Percentiles rank a stretch among this genome's conserved stretches.
phyloP scores from a whole-genome alignment of 768 basidiomycete genomes.

The Hortiboletus campestris region DNA sequence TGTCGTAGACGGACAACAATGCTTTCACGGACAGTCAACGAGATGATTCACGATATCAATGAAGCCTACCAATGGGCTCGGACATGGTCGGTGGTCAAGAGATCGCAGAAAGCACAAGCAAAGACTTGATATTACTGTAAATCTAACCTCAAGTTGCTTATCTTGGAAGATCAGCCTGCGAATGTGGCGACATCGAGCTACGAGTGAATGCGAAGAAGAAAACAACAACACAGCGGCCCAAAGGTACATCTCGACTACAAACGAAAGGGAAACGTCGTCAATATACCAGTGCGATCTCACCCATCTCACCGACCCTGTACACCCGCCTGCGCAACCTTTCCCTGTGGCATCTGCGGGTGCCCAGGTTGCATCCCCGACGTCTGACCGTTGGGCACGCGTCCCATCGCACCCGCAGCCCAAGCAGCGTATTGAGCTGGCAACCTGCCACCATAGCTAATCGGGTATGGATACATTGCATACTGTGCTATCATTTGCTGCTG shows the following conservation, averaged over 20 bases:
- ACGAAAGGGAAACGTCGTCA: slow-evolving; percentile 1
- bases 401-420: slow-evolving; percentile 21
- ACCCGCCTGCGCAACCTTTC: slow-evolving; percentile 34
- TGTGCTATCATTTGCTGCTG: slow-evolving; percentile 34
- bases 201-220: background rate
- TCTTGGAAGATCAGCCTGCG: slow-evolving; percentile 12
- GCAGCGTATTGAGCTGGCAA: slow-evolving; percentile 22
- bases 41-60: background rate
- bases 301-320: slow-evolving; percentile 33
- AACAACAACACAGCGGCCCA: slow-evolving; percentile 13
- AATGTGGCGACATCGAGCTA: slow-evolving; percentile 6
- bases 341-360: slow-evolving; percentile 31
- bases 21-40: slow-evolving; percentile 45
- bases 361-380: slow-evolving; percentile 28
- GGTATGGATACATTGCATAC: slow-evolving; percentile 28
- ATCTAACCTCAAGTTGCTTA: slow-evolving; percentile 10
- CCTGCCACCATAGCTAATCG: slow-evolving; percentile 21
- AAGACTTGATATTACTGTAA: background rate
- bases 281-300: background rate
- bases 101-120: background rate
- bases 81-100: slow-evolving; percentile 25
- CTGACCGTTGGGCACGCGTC: slow-evolving; percentile 28
- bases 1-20: slow-evolving; percentile 95
- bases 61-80: slow-evolving; percentile 27
- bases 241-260: slow-evolving; percentile 8